Percentiles rank a stretch among this genome's conserved stretches.
These are phyloP conservation scores for Cutaneotrichosporon cavernicola DNA, from an alignment of 1,284 basidiomycete genomes.

Conservation along the genomic window DNA sequence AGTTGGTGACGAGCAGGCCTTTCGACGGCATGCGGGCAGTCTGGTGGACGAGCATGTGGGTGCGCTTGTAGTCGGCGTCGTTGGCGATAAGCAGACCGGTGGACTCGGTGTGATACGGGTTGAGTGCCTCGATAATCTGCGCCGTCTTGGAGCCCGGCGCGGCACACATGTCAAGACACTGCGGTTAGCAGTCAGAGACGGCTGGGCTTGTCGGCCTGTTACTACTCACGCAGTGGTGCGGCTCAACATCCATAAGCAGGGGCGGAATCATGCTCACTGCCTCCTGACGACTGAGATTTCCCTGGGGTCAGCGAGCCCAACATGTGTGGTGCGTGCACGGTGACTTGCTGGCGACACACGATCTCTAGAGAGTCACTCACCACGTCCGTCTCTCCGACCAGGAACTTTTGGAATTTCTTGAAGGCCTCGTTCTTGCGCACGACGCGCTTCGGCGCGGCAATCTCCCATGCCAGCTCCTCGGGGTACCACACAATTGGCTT, in stretches of 20 bases:
- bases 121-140: slow-evolving; percentile 53
- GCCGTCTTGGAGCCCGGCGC: slow-evolving; percentile 87
- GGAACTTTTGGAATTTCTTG: slow-evolving; percentile 92
- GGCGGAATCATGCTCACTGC: slow-evolving; percentile 99
- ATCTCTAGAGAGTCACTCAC: slow-evolving; percentile 56
- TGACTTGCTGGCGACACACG: not conserved
- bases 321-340: not conserved
- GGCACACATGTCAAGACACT: slow-evolving; percentile 99
- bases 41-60: slow-evolving; percentile 96
- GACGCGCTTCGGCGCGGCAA: slow-evolving; percentile 86
- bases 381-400: slow-evolving; percentile 97
- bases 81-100: slow-evolving; percentile 54
- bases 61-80: slow-evolving; percentile 77
- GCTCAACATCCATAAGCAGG: slow-evolving; percentile 88
- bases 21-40: slow-evolving; percentile 91
- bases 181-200: slow-evolving; percentile 7
- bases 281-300: slow-evolving; percentile 94
- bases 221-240: slow-evolving; percentile 69
- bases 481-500: slow-evolving; percentile 90
- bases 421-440: slow-evolving; percentile 90
- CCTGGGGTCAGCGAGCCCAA: slow-evolving; percentile 56
- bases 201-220: not conserved
- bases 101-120: slow-evolving; percentile 48
- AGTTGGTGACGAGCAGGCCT: slow-evolving; percentile 90
- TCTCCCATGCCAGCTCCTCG: slow-evolving; percentile 89